These are phyloP conservation scores for Teratosphaeria destructans DNA, from an alignment of 2,329 filamentous ascomycete genomes.

Conservation along the genomic window DNA sequence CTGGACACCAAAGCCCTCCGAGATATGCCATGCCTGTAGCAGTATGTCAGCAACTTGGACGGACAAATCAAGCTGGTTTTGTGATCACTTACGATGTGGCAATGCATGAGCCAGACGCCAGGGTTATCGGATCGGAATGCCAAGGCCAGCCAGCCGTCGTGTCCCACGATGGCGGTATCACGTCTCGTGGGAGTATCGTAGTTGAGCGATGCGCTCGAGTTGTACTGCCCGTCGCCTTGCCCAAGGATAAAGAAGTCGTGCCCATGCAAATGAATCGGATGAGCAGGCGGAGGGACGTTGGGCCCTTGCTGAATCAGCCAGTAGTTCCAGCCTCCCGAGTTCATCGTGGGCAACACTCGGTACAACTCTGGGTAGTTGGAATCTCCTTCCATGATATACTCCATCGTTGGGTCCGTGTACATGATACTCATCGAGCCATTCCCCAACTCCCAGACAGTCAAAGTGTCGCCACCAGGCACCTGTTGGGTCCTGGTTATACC, in stretches of 20 bases:
- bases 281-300: slow-evolving; percentile 22
- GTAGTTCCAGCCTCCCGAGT: slow-evolving; percentile 19
- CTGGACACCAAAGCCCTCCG: slow-evolving; percentile 47
- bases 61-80: slow-evolving; percentile 31
- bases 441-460: slow-evolving; percentile 32
- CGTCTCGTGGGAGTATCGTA: slow-evolving; percentile 37
- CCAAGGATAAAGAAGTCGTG: slow-evolving; percentile 28
- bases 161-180: slow-evolving; percentile 39
- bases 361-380: slow-evolving; percentile 29
- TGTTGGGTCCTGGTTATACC: slow-evolving; percentile 22
- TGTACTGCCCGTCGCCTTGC: slow-evolving; percentile 16
- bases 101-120: slow-evolving; percentile 37
- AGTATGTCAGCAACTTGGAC: slow-evolving; percentile 4
- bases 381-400: slow-evolving; percentile 33
- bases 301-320: slow-evolving; percentile 34
- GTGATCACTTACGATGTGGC: slow-evolving; percentile 50
- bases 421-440: slow-evolving; percentile 32
- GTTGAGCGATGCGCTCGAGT: slow-evolving; percentile 17
- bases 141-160: slow-evolving; percentile 38
- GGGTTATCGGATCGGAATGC: slow-evolving; percentile 45
- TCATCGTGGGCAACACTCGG: slow-evolving; percentile 33
- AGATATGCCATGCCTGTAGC: slow-evolving; percentile 44
- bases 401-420: slow-evolving; percentile 35
- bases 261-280: slow-evolving; percentile 31
- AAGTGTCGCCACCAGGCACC: slow-evolving; percentile 27